A percentile compares a stretch with the other conserved stretches of the same genome.
Evolutionary conservation across 768 basidiomycete species (phyloP).

Genomic region (Leccinum disarticulatum): DNA sequence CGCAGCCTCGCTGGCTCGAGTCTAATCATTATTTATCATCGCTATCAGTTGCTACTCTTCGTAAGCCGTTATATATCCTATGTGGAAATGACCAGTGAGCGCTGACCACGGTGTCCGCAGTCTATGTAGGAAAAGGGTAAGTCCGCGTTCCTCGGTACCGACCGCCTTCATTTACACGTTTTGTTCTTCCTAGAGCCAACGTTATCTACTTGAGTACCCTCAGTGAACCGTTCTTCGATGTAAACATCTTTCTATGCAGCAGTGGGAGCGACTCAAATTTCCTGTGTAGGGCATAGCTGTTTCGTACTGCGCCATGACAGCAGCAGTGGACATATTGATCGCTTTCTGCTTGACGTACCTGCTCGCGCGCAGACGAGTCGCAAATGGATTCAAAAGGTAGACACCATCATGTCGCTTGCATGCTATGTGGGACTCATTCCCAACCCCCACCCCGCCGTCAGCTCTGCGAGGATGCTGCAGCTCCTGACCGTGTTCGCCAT

Average conservation of each 20-base stretch:
- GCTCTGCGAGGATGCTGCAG: constrained; percentile 5
- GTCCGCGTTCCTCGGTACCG: background rate
- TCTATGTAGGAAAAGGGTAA: constrained; percentile 2
- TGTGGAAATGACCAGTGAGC: background rate
- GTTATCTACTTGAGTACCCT: background rate
- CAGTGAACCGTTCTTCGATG: background rate
- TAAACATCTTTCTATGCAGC: background rate
- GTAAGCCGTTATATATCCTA: background rate
- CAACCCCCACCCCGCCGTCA: background rate
- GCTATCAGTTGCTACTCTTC: background rate
- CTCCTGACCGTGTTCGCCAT: constrained; percentile 7
- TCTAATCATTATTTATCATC: background rate
- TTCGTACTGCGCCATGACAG: constrained; percentile 3
- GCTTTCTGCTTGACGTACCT: constrained; percentile 3
- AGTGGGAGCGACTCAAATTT: background rate
- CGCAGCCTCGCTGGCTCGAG: background rate
- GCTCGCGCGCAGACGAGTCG: background rate
- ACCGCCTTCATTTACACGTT: background rate
- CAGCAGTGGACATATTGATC: constrained; percentile 2
- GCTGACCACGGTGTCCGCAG: background rate
- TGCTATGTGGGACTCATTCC: background rate
- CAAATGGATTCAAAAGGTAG: constrained; percentile 4
- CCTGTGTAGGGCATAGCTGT: background rate
- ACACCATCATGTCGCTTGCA: background rate
- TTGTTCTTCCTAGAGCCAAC: background rate